Base-by-base conservation (phyloP, 1,139 yeast species). In the Starmera stellimalicola region DNA sequence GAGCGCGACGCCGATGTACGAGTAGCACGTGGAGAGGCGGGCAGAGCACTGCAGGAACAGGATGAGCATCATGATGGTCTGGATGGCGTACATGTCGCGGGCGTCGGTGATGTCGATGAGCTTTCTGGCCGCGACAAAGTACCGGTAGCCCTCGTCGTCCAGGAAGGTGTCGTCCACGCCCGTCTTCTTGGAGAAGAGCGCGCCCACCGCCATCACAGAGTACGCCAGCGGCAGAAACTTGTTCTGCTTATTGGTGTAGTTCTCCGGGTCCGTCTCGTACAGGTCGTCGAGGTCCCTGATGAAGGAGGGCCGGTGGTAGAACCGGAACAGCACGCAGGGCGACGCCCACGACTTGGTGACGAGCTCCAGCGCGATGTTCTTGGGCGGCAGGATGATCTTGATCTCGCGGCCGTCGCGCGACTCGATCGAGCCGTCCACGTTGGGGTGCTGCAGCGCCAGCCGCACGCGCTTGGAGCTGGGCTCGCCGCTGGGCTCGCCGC, bases 41-140 rank as follows among this genome's bases (percentile, higher is more conserved):
- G 95, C 95, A 3, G 94, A 81, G 53, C 95, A 85, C 58, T 87
- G 95, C 35, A 87, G 62, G 52, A 85, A 87, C 47, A 87, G 67
- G 36, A 83, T 77, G 50, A 72, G 52, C 66, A 70, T 65, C 11
- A 70, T 61, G 34, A 85, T 76, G 0, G 95, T 79, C 56, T 87
- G 95, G 40, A 77, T 72, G 18, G 81, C 77, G 48, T 71, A 71
- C 19, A 76, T 53, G 45, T 75, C 82, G 27, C 77, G 61, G 0
- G 80, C 74, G 45, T 76, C 80, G 1, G 82, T 74, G 31, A 76
- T 73, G 55, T 85, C 94, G 34, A 87, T 77, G 44, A 84, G 66
- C 46, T 79, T 77, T 42, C 95, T 63, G 0, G 95, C 95, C 26
- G 94, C 95, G 45, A 82, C 73, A 50, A 85, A 87, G 55, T 85